These are phyloP conservation scores for Didymella arachidicola DNA, from an alignment of 2,329 filamentous ascomycete species.

Conservation along the genomic window DNA sequence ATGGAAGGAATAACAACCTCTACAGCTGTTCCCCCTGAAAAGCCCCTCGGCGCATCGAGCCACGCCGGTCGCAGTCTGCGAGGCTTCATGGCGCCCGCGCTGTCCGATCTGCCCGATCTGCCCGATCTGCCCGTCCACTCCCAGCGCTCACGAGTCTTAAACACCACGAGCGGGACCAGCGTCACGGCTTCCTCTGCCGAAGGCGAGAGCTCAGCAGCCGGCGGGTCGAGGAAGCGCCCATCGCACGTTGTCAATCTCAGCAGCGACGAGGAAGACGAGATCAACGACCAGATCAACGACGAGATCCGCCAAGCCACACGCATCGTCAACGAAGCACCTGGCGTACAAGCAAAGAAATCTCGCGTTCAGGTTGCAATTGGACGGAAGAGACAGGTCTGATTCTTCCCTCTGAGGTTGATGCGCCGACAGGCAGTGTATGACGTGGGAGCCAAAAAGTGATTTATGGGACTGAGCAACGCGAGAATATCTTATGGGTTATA, in stretches of 20 bases:
- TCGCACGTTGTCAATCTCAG: constrained; percentile 20
- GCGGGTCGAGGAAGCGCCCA: constrained; percentile 21
- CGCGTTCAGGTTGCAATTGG: constrained; percentile 32
- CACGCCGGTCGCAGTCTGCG: constrained; percentile 12
- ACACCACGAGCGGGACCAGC: constrained; percentile 3
- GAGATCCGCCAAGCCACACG: constrained; percentile 26
- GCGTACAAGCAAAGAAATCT: constrained; percentile 22
- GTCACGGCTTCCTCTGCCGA: constrained; percentile 2
- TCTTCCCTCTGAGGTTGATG: neutral
- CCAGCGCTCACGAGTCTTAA: neutral
- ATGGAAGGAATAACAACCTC: constrained; percentile 46
- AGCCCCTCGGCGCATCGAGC: neutral
- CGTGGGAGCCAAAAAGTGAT: neutral
- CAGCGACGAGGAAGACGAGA: constrained; percentile 26
- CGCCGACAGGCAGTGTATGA: neutral
- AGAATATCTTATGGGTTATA: neutral
- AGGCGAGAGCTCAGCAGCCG: neutral
- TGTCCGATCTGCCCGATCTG: neutral
- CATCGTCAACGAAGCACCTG: constrained; percentile 10
- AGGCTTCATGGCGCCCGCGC: constrained; percentile 32
- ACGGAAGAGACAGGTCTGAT: neutral
- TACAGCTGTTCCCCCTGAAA: constrained; percentile 4
- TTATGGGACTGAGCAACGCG: neutral
- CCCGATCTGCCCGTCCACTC: constrained; percentile 14
- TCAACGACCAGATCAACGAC: constrained; percentile 26